Base-by-base conservation (phyloP, 2,329 filamentous ascomycete species). In the Talaromyces sp. region DNA sequence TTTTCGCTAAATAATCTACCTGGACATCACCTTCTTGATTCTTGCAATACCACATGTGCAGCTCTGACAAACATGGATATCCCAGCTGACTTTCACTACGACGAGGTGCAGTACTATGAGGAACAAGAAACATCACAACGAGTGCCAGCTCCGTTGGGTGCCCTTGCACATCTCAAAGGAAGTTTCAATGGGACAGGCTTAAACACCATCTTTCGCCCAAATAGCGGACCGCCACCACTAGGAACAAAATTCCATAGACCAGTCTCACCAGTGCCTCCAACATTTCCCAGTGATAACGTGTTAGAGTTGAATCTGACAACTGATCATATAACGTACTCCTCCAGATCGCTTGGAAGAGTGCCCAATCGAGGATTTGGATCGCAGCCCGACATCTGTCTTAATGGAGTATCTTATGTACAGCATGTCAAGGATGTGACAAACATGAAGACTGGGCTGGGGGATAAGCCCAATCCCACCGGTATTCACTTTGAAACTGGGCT, bases 401-500 rank as follows among this genome's bases (percentile, higher is more conserved):
- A 39, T 39, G 36, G 36, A 5, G 36, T 39, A 17, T 39, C 36
- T 17, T 39, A 39, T 39, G 36, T 39, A 39, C 36, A 39, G n/a
- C 13, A 15, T 15, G 36, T 39, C 13, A 39, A 39, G 5, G 36
- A 39, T 39, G 11, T 39, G 36, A 17, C 36, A 39, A 39, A 39
- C 36, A 5, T 39, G 5, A 39, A 15, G n/a, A 39, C 13, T 17
- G 36, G 36, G 5, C 28, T 31, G 5, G 28, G 28, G n/a, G 13
- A 39, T 39, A 39, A 17, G 11, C 36, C 36, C 5, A 39, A 17
- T 5, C 28, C 28, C 25, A 63, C 60, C 3, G 68, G 65, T 41
- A 77, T 78, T 17, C 76, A 78, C 63, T 73, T 74, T 25, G 75
- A 78, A 60, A 66, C 73, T 9, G 75, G 75, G 2, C 58, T 78